Percentiles rank a stretch among this genome's conserved stretches.
Conservation (phyloP, 2,329 filamentous ascomycete genomes). For the Trichoderma endophyticum region DNA sequence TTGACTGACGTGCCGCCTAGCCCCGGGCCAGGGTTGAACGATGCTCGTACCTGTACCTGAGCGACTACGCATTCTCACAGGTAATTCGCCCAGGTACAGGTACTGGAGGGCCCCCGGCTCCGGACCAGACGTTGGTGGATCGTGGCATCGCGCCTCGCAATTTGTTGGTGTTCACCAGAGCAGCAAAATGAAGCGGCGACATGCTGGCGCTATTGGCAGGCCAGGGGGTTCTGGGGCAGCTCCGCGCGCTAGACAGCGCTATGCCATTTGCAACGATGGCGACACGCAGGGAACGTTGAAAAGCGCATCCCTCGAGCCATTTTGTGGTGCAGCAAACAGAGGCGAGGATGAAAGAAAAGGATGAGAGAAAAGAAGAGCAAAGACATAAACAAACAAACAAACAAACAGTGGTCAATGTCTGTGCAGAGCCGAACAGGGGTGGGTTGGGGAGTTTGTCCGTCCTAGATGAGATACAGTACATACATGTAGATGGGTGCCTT, state of each 20-base stretch:
- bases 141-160: conserved; percentile 18
- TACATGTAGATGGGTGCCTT: no score
- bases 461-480: not conserved
- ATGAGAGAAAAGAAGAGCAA: not conserved
- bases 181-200: not conserved
- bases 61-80: not conserved
- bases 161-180: conserved; percentile 9
- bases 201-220: conserved; percentile 17
- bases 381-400: not conserved
- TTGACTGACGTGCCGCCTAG: conserved; percentile 3
- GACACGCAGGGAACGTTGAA: conserved; percentile 7
- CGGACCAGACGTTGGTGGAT: conserved; percentile 11
- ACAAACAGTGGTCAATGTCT: not conserved
- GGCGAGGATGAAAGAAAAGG: not conserved
- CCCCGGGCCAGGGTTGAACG: not conserved
- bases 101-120: not conserved
- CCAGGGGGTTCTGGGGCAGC: not conserved
- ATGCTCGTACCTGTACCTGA: not conserved
- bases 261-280: conserved; percentile 11
- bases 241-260: conserved; percentile 16
- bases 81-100: not conserved
- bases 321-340: not conserved
- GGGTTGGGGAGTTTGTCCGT: no score
- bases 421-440: not conserved
- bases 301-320: not conserved